Conservation (phyloP, 306 rosid species). For the Rosa multiflora region DNA sequence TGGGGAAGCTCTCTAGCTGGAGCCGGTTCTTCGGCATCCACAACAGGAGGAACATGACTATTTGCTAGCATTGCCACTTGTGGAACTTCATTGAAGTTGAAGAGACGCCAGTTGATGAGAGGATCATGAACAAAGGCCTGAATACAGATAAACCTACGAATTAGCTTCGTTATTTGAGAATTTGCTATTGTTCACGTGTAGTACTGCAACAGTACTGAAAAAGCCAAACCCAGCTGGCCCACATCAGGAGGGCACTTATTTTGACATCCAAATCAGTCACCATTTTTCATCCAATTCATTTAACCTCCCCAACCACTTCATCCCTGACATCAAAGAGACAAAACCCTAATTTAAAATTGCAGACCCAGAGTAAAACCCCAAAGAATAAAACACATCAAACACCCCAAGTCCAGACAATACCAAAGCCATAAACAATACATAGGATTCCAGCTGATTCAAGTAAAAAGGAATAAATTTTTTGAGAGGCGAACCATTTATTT, state of each 20-base stretch:
- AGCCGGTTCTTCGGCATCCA: slow-evolving; percentile 73
- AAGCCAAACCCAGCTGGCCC: background rate
- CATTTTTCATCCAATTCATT: no score
- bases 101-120: slow-evolving; percentile 99
- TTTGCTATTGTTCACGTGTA: background rate
- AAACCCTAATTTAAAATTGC: no score
- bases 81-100: slow-evolving; percentile 96
- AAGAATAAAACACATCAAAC: no score
- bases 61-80: slow-evolving; percentile 78
- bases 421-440: no score
- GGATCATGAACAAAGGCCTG: slow-evolving; percentile 99
- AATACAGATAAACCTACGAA: slow-evolving; percentile 17
- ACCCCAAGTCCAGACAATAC: no score
- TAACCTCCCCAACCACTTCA: no score
- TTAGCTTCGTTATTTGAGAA: slow-evolving; percentile 11
- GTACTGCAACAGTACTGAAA: background rate
- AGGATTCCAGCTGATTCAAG: no score
- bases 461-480: no score
- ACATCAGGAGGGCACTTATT: background rate
- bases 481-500: no score
- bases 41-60: slow-evolving; percentile 65
- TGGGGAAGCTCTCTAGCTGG: slow-evolving; percentile 70
- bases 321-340: no score
- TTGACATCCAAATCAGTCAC: background rate
- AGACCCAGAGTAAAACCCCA: no score